These are phyloP conservation scores for Mortierella sp. DNA, from an alignment of 371 early-diverging fungal species.

Conservation along the genomic window DNA sequence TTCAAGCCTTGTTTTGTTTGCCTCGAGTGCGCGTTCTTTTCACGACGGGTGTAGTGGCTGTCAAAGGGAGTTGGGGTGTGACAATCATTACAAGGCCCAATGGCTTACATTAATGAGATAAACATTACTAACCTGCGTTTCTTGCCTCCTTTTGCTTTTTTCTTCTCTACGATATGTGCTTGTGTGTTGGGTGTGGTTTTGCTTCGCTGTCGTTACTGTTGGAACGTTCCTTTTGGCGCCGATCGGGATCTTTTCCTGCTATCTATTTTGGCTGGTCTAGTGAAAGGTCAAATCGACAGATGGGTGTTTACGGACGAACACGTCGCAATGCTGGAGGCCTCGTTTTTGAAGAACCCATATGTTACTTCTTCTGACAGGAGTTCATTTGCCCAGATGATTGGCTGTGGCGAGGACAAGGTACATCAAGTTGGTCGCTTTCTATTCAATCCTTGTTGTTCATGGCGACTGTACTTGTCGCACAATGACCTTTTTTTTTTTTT, in stretches of 20 bases:
- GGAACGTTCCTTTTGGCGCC: background rate
- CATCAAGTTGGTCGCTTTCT: background rate
- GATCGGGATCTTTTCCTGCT: background rate
- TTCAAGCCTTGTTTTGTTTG: background rate
- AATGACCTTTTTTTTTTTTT: background rate
- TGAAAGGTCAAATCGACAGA: conserved; percentile 39
- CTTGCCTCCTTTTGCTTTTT: background rate
- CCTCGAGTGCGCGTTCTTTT: background rate
- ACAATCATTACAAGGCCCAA: background rate
- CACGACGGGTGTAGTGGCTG: background rate
- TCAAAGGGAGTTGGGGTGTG: background rate
- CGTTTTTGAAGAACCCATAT: conserved; percentile 18
- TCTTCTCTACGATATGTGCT: background rate
- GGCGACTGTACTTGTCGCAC: background rate
- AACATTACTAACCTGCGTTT: background rate
- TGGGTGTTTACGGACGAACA: conserved; percentile 31
- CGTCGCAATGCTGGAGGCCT: conserved; percentile 25
- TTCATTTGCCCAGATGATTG: conserved; percentile 24
- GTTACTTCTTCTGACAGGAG: conserved; percentile 14
- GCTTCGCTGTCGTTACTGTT: background rate
- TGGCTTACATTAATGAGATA: background rate
- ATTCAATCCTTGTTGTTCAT: background rate
- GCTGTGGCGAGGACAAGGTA: conserved; percentile 46
- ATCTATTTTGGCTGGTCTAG: conserved; percentile 10
- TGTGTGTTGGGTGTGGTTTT: background rate